phyloP scores from a whole-genome alignment of 768 basidiomycete genomes.

The Cytidiella melzeri region DNA sequence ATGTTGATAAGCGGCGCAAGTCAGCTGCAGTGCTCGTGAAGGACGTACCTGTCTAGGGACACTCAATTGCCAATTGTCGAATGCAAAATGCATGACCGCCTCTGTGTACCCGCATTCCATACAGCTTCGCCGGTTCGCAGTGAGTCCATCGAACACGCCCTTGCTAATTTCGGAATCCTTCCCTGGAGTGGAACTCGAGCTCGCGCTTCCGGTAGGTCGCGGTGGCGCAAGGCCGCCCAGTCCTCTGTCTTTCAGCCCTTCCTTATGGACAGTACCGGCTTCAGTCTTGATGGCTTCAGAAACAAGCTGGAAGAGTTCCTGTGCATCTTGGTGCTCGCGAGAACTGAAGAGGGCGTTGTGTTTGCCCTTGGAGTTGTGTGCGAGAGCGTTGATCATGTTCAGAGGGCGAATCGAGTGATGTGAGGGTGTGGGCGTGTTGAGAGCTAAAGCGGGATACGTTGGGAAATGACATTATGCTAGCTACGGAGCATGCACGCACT shows the following conservation, averaged over 20 bases:
- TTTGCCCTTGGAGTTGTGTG: constrained; percentile 44
- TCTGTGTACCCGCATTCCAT: constrained; percentile 89
- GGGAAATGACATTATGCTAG: too few species aligned
- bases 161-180: constrained; percentile 34
- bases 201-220: not conserved
- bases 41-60: constrained; percentile 59
- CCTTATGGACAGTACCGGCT: constrained; percentile 62
- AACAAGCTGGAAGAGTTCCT: constrained; percentile 93
- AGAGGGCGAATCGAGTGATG: constrained; percentile 65
- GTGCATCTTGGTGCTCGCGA: constrained; percentile 95
- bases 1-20: not conserved
- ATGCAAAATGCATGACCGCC: constrained; percentile 86
- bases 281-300: constrained; percentile 89
- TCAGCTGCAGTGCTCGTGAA: not conserved
- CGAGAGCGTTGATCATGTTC: constrained; percentile 65
- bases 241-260: constrained; percentile 65
- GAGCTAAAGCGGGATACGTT: constrained; percentile 37
- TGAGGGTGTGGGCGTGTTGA: constrained; percentile 56
- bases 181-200: not conserved
- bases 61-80: constrained; percentile 80
- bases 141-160: constrained; percentile 84
- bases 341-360: constrained; percentile 75
- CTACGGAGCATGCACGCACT: constrained; percentile 46
- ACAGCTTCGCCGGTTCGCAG: constrained; percentile 86
- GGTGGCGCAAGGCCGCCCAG: constrained; percentile 47